These are phyloP conservation scores for Pistacia integerrima DNA, from an alignment of 345 rosid species.

Conservation along the genomic window DNA sequence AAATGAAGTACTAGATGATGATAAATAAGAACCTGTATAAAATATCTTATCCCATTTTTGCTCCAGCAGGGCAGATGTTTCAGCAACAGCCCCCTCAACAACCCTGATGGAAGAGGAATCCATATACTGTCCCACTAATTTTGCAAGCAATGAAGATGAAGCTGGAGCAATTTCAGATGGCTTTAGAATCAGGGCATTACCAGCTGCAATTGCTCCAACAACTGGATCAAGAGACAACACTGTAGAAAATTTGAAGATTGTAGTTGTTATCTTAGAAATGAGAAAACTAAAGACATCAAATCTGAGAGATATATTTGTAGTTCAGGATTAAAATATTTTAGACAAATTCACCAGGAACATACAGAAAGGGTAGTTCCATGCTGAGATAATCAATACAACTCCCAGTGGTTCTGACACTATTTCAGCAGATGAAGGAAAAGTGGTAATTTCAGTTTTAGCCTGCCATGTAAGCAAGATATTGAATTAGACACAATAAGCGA, in stretches of 20 bases:
- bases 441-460: conserved; percentile 78
- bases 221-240: conserved; percentile 93
- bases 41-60: conserved; percentile 98
- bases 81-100: conserved; percentile 80
- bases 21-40: conserved; percentile 72
- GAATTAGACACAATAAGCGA: conserved; percentile 6
- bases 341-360: conserved; percentile 35
- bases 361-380: conserved; percentile 96
- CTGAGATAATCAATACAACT: conserved; percentile 83
- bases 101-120: conserved; percentile 72
- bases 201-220: conserved; percentile 94
- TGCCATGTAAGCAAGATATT: conserved; percentile 29
- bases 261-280: background rate
- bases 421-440: conserved; percentile 93
- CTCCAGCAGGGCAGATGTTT: conserved; percentile 76
- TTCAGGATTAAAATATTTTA: background rate
- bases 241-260: conserved; percentile 26
- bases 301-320: background rate
- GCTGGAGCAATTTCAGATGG: conserved; percentile 95
- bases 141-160: conserved; percentile 65
- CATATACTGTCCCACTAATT: conserved; percentile 60
- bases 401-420: conserved; percentile 92
- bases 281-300: background rate
- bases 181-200: conserved; percentile 84
- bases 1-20: background rate